phyloP scores from a whole-genome alignment of 163 green algal genomes.

The Coccomyxa subellipsoidea region DNA sequence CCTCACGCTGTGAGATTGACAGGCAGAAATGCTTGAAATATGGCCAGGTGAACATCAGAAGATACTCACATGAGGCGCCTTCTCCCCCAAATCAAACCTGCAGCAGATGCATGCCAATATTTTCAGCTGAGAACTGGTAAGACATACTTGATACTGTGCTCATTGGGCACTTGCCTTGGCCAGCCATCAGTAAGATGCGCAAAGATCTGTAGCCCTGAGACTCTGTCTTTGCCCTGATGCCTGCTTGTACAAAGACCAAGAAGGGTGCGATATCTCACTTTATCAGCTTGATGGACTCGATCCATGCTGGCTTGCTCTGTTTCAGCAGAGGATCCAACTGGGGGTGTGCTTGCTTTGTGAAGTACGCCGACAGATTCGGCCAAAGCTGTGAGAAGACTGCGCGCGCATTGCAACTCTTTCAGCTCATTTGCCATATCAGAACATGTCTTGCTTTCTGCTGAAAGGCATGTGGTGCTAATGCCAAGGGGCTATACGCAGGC shows the following conservation, averaged over 20 bases:
- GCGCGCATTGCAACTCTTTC: neutral
- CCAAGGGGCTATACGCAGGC: too few species aligned
- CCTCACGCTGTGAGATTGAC: too few species aligned
- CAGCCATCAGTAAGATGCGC: too few species aligned
- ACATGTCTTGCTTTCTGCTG: neutral
- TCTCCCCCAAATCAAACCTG: constrained; percentile 35
- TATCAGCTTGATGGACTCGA: constrained; percentile 20
- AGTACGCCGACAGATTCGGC: neutral
- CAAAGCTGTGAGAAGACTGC: neutral
- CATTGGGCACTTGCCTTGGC: too few species aligned
- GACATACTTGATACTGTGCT: too few species aligned
- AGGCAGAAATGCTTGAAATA: too few species aligned
- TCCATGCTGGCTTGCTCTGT: constrained; percentile 27
- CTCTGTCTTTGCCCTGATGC: too few species aligned
- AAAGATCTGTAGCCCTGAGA: too few species aligned
- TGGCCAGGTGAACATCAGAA: too few species aligned
- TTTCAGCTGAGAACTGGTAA: neutral
- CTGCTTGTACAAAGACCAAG: neutral
- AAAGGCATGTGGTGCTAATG: too few species aligned
- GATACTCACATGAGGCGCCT: constrained; percentile 15
- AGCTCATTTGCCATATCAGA: neutral
- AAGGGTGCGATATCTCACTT: constrained; percentile 2
- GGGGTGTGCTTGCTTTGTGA: neutral
- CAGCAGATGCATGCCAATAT: neutral
- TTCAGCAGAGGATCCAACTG: constrained; percentile 23